Base-by-base conservation (phyloP, 2,329 filamentous ascomycete species). In the Phoma sp. region DNA sequence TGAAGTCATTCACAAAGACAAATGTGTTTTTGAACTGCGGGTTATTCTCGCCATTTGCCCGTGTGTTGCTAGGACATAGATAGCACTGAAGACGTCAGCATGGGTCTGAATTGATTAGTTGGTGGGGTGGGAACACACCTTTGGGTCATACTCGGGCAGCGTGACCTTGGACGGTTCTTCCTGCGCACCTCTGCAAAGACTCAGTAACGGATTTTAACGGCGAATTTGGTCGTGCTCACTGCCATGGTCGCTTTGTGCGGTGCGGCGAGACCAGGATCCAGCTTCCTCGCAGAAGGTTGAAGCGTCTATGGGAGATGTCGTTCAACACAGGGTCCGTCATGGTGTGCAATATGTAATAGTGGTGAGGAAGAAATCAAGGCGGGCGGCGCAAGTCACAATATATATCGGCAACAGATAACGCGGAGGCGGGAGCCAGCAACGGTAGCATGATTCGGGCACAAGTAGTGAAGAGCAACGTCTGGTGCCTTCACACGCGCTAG, bases 1-100 rank as follows among this genome's bases (percentile, higher is more conserved):
- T 96, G 77, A 95, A 99, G 75, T 99, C 95, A 69, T 99, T 99
- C 64, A 98, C 89, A 70, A 99, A 99, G 35, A 93, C 89, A 72
- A 96, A 98, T 0, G 92, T 96, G 68, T 86, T 86, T 47, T 89
- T 83, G 72, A 98, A 99, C 48, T 89, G 81, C 1, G 95, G 93
- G 68, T 99, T 99, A 56, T 76, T 74, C 68, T 95, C 91, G 50
- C 95, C 95, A 66, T 91, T 87, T 3, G 95, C 95, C 52, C 95
- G 88, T 62, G 89, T 82, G 74, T 99, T 99, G 33, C 92, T 86
- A 1, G 95, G 95, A 71, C 95, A 99, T 8, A 99, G 83, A 75
- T 98, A 99, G 77, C 95, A 99, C 83, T 93, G 67, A 38, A 57
- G 46, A 52, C 46, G 57, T 74, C 39, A 73, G 61, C 46, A 46